Base-by-base conservation (phyloP, 2,329 filamentous ascomycete genomes). In the Teratosphaeria zuluensis region DNA sequence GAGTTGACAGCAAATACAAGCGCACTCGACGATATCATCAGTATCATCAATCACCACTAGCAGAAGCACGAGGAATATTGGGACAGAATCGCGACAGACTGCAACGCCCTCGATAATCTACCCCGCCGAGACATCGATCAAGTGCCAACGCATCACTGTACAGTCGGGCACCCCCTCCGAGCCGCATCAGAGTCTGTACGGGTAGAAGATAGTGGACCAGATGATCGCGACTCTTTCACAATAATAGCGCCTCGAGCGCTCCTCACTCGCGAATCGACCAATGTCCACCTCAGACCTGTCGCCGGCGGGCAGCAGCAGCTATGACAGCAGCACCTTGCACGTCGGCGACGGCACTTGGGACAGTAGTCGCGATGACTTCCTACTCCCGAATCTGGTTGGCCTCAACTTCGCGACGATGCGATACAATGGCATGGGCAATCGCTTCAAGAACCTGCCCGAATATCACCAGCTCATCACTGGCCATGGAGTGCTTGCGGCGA, bases 291-390 rank as follows among this genome's bases (percentile, higher is more conserved):
- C 64, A 58, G 60, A 59, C 56, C 79, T 88, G 68, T 87, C 87
- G 64, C 80, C 86, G 64, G 81, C 89, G 55, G 89, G 89, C 69
- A 84, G 84, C 73, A 86, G 84, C 70, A 83, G 80, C 64, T 92
- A 92, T 75, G 80, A 81, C 66, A 90, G 87, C 56, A 80, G 85
- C 68, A 89, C 85, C n/a, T 78, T 92, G 80, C 80, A 78, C 58
- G 88, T 92, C 16, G 89, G 89, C 62, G 89, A 92, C 70, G 89
- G 89, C 24, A 92, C 89, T 35, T 94, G 89, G 89, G 87, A 92
- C 68, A 86, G 87, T 59, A 79, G 81, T 60, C 86, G 86, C 70
- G 90, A 92, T 69, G 85, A 82, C 19, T 94, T 92, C 70, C 76
- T 94, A 57, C 76, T 94, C 56, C 89, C 89, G 38, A 91, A 91